These are phyloP conservation scores for Tephrocybe rancida DNA, from an alignment of 768 basidiomycete species.

Conservation along the genomic window DNA sequence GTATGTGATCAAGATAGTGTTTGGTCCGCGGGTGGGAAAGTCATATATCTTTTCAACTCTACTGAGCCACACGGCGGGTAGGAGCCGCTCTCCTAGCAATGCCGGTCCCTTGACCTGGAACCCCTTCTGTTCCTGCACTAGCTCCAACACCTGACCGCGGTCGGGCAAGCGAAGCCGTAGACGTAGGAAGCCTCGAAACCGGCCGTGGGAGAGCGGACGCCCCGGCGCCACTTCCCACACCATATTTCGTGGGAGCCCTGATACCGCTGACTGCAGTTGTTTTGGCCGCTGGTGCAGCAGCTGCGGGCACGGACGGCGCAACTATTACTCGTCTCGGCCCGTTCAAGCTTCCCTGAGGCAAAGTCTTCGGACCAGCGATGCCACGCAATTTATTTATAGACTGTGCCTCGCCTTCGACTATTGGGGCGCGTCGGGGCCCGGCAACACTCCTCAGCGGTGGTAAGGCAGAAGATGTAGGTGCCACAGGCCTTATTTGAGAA, in stretches of 20 bases:
- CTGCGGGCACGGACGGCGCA: conserved; percentile 7
- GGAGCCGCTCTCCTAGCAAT: neutral
- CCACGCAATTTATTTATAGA: neutral
- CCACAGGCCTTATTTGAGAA: conserved; percentile 1
- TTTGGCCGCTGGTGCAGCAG: conserved; percentile 10
- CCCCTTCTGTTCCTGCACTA: neutral
- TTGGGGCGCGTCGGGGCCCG: conserved; percentile 40
- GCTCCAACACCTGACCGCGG: conserved; percentile 5
- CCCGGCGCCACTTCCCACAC: conserved; percentile 1
- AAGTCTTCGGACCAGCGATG: neutral
- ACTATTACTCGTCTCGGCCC: conserved; percentile 19
- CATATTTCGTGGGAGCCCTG: conserved; percentile 16
- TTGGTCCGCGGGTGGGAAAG: too few species aligned
- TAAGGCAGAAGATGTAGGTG: conserved; percentile 2
- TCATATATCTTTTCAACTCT: neutral
- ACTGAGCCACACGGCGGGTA: conserved; percentile 15
- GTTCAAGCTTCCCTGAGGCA: conserved; percentile 2
- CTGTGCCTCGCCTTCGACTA: conserved; percentile 15
- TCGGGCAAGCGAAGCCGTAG: conserved; percentile 10
- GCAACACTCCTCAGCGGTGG: conserved; percentile 13
- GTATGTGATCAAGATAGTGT: conserved; percentile 5
- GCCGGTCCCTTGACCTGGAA: neutral
- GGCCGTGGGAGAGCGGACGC: conserved; percentile 21
- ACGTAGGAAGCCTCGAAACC: conserved; percentile 14
- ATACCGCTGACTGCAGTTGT: conserved; percentile 11